Evolutionary conservation across 768 basidiomycete species (phyloP).

Genomic region (Hygrocybe punicea): DNA sequence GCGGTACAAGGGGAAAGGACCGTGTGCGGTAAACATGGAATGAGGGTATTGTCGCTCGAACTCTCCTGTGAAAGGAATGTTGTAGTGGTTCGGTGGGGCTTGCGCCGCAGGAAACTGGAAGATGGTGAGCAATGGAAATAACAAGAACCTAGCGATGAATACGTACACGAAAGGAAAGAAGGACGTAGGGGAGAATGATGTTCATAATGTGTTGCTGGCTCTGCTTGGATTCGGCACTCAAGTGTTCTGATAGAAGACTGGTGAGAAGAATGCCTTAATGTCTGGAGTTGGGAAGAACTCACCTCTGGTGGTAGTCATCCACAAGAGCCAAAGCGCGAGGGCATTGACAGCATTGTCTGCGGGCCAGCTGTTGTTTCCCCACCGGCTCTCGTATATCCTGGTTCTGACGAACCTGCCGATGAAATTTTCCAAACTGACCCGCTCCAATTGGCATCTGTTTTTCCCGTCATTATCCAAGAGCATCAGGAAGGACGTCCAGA

Average conservation of each 20-base stretch:
- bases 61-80: slow-evolving; percentile 44
- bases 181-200: slow-evolving; percentile 43
- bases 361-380: slow-evolving; percentile 45
- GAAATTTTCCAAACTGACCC: slow-evolving; percentile 37
- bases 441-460: no score
- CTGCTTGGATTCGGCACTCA: slow-evolving; percentile 28
- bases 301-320: slow-evolving; percentile 51
- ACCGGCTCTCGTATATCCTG: slow-evolving; percentile 38
- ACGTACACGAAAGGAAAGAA: slow-evolving; percentile 49
- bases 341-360: slow-evolving; percentile 44
- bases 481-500: no score
- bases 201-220: slow-evolving; percentile 29
- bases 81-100: slow-evolving; percentile 60
- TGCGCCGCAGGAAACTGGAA: slow-evolving; percentile 52
- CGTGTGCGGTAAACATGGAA: slow-evolving; percentile 38
- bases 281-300: background rate
- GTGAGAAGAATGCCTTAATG: background rate
- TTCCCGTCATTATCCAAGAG: no score
- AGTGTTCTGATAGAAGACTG: slow-evolving; percentile 19
- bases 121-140: slow-evolving; percentile 1
- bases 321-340: slow-evolving; percentile 54
- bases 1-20: slow-evolving; percentile 47
- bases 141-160: slow-evolving; percentile 5
- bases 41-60: slow-evolving; percentile 12
- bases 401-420: slow-evolving; percentile 39